Evolutionary conservation across 1,284 basidiomycete genomes (phyloP).

Genomic region (Lentinula novae-zelandiae): DNA sequence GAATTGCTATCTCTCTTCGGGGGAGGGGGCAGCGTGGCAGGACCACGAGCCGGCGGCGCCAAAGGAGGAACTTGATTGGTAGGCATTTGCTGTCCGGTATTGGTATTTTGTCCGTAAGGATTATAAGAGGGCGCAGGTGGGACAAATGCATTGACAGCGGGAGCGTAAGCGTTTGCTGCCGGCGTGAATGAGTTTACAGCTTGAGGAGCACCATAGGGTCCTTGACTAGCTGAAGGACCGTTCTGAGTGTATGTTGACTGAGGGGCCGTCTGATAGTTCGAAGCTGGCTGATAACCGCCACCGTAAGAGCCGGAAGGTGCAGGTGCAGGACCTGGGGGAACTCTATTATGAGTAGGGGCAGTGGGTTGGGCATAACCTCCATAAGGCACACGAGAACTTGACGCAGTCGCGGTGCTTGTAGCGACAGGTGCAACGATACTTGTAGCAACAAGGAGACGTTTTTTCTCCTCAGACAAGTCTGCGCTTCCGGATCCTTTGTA

Average conservation of each 20-base stretch:
- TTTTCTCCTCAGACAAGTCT: slow-evolving; percentile 62
- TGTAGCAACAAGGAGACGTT: slow-evolving; percentile 55
- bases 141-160: slow-evolving; percentile 10
- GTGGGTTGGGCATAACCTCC: slow-evolving; percentile 10
- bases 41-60: slow-evolving; percentile 18
- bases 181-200: slow-evolving; percentile 22
- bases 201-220: slow-evolving; percentile 7
- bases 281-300: not conserved
- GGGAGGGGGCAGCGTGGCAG: slow-evolving; percentile 27
- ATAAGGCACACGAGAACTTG: slow-evolving; percentile 8
- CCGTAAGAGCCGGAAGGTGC: not conserved
- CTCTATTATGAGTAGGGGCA: slow-evolving; percentile 16
- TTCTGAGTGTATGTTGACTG: not conserved
- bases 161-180: slow-evolving; percentile 1
- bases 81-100: slow-evolving; percentile 33
- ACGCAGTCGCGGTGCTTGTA: slow-evolving; percentile 6
- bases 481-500: slow-evolving; percentile 65
- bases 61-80: slow-evolving; percentile 26
- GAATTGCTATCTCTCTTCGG: slow-evolving; percentile 61
- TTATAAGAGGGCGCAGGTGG: slow-evolving; percentile 18
- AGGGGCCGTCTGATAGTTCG: not conserved
- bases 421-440: slow-evolving; percentile 24
- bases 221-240: not conserved
- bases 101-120: slow-evolving; percentile 18
- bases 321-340: slow-evolving; percentile 19